Conservation (phyloP, 495 filamentous ascomycete species). For the Tuber microsphaerosporum region DNA sequence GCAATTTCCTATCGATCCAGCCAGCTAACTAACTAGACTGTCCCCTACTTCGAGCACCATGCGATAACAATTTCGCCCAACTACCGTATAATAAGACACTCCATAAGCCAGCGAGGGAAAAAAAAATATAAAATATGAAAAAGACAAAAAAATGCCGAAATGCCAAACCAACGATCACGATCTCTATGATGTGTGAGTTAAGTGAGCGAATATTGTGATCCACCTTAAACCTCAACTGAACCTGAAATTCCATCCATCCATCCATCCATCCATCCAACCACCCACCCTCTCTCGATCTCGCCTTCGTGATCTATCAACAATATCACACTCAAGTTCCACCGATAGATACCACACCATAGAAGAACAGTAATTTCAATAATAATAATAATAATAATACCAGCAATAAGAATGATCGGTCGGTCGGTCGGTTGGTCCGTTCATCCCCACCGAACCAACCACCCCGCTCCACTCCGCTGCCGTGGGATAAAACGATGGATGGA, state of each 20-base stretch:
- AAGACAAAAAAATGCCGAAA: neutral
- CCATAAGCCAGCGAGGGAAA: neutral
- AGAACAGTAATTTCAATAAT: neutral
- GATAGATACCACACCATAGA: neutral
- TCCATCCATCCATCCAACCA: neutral
- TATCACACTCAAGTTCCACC: neutral
- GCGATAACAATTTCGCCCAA: neutral
- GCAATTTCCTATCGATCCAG: neutral
- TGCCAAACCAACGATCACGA: neutral
- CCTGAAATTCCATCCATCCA: neutral
- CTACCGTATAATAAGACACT: neutral
- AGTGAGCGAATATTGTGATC: neutral
- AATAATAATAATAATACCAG: neutral
- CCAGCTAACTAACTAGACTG: neutral
- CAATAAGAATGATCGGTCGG: neutral
- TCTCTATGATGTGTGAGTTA: neutral
- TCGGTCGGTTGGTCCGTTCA: neutral
- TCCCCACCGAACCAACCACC: neutral
- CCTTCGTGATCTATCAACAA: neutral
- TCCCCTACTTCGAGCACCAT: neutral
- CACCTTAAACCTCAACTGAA: neutral
- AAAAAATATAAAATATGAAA: neutral
- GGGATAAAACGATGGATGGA: neutral
- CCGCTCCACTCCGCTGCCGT: neutral
- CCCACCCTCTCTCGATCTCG: neutral